Evolutionary conservation across 1,139 yeast species (phyloP).

Genomic region (Suhomyces choctaworum): DNA sequence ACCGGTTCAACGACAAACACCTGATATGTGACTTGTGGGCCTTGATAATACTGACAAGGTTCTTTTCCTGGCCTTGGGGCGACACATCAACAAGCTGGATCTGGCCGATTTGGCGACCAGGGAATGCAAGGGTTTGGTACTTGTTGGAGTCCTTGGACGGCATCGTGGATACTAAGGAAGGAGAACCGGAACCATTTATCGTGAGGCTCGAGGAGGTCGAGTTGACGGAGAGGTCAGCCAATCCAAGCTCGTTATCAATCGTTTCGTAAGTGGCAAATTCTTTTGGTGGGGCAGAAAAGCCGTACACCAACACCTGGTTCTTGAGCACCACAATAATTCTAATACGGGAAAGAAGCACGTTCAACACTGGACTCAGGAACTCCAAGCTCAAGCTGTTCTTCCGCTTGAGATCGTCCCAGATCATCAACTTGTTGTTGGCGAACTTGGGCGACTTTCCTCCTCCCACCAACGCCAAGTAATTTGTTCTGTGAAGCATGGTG

Average conservation of each 20-base stretch:
- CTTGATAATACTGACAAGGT: constrained; percentile 68
- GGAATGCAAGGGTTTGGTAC: constrained; percentile 67
- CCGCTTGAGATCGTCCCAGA: constrained; percentile 89
- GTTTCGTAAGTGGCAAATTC: constrained; percentile 73
- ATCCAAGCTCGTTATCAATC: constrained; percentile 62
- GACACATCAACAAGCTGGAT: constrained; percentile 73
- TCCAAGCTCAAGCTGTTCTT: constrained; percentile 74
- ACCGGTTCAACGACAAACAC: constrained; percentile 63
- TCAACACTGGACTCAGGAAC: constrained; percentile 71
- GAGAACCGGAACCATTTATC: constrained; percentile 9
- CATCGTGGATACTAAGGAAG: constrained; percentile 16
- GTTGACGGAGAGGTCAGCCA: constrained; percentile 60
- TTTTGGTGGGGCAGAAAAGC: constrained; percentile 78
- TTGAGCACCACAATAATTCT: constrained; percentile 71
- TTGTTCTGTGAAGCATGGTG: constrained; percentile 85
- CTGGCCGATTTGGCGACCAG: constrained; percentile 70
- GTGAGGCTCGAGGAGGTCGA: constrained; percentile 11
- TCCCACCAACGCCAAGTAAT: constrained; percentile 85
- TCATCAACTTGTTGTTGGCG: constrained; percentile 72
- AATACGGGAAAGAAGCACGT: constrained; percentile 72
- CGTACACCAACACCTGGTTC: constrained; percentile 70
- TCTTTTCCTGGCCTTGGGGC: constrained; percentile 60
- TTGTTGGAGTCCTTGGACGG: constrained; percentile 25
- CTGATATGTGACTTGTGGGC: constrained; percentile 78
- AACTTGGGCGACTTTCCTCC: constrained; percentile 81